These are phyloP conservation scores for Phytophthora pisi DNA, from an alignment of 352 stramenopile species.

Conservation along the genomic window DNA sequence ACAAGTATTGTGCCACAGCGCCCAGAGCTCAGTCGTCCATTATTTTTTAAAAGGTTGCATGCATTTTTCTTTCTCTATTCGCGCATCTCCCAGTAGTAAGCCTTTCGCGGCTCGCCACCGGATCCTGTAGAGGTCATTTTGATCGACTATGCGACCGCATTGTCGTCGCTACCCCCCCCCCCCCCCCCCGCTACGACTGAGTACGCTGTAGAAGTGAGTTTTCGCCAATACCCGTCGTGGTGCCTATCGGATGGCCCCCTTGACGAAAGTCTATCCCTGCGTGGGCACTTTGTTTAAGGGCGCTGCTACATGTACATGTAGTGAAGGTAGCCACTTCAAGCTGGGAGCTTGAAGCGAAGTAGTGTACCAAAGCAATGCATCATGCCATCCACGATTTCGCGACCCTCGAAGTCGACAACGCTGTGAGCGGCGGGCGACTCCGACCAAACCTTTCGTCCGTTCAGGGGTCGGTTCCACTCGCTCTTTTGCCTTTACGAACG, in stretches of 20 bases:
- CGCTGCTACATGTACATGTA: constrained; percentile 9
- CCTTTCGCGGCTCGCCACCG: background rate
- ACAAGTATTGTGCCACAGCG: background rate
- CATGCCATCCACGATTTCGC: constrained; percentile 9
- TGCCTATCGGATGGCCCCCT: constrained; percentile 1
- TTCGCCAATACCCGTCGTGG: constrained; percentile 10
- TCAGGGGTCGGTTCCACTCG: background rate
- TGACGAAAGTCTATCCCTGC: constrained; percentile 7
- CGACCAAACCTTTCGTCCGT: constrained; percentile 10
- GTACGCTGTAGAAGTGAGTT: constrained; percentile 12
- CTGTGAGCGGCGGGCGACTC: constrained; percentile 1
- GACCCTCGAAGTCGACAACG: background rate
- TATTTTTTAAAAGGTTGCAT: too few relatives aligned
- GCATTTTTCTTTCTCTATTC: too few relatives aligned
- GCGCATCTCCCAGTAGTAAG: too few relatives aligned
- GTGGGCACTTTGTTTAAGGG: background rate
- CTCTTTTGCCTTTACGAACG: constrained; percentile 1
- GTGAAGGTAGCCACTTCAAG: background rate
- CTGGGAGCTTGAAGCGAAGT: background rate
- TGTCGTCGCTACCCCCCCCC: too few relatives aligned
- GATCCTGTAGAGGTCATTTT: constrained; percentile 11
- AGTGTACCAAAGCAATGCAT: background rate
- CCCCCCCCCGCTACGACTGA: too few relatives aligned
- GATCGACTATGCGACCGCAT: background rate
- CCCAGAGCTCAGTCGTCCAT: too few relatives aligned